phyloP scores from a whole-genome alignment of 805 yeast genomes.

The Cyberlindnera maritima region DNA sequence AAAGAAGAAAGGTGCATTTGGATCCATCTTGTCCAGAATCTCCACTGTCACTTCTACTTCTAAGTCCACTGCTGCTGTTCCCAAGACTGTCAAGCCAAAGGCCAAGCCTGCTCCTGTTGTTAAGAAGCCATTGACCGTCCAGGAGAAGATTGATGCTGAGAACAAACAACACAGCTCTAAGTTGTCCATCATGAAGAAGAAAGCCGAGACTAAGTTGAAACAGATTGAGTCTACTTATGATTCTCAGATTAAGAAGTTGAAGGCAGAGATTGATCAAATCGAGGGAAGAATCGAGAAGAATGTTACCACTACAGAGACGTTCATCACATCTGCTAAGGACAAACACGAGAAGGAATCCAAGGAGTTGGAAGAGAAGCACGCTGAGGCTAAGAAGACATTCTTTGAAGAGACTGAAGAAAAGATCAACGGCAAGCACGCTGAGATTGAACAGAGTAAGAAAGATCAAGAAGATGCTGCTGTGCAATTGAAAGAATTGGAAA shows the following conservation, averaged over 20 bases:
- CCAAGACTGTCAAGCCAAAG: constrained; percentile 9
- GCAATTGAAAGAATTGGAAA: constrained; percentile 25
- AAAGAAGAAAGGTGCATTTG: constrained; percentile 11
- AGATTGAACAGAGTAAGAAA: constrained; percentile 22
- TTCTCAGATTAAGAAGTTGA: constrained; percentile 21
- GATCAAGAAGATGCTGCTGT: constrained; percentile 21
- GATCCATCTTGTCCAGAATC: constrained; percentile 7
- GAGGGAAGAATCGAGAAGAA: constrained; percentile 19
- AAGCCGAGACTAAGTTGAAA: constrained; percentile 18
- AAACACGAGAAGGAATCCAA: constrained; percentile 18
- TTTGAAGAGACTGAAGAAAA: constrained; percentile 25
- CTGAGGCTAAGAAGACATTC: constrained; percentile 19
- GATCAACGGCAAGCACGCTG: constrained; percentile 19
- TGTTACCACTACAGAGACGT: constrained; percentile 13
- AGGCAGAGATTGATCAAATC: constrained; percentile 21
- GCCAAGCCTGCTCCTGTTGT: constrained; percentile 4
- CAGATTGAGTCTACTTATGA: constrained; percentile 22
- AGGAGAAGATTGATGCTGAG: constrained; percentile 22
- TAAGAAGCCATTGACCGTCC: constrained; percentile 19
- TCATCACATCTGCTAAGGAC: constrained; percentile 17
- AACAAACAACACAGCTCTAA: constrained; percentile 19
- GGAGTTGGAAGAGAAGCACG: constrained; percentile 24
- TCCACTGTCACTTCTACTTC: constrained; percentile 8
- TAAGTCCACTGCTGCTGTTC: neutral
- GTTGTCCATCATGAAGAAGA: constrained; percentile 16